Evolutionary conservation across 2,329 filamentous ascomycete species (phyloP).

Genomic region (Aspergillus aculeatus): DNA sequence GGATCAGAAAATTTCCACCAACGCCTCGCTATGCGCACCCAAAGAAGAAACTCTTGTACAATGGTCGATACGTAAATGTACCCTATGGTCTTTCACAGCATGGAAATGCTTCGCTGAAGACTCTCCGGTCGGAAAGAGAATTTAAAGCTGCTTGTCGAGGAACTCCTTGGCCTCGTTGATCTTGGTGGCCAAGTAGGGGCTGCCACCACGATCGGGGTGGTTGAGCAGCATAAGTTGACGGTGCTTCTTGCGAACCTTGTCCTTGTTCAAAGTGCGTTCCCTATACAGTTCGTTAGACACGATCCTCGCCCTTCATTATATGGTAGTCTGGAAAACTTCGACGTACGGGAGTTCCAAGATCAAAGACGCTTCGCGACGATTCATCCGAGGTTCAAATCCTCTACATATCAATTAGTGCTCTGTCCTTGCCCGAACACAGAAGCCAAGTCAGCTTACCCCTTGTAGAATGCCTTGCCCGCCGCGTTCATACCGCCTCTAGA

Average conservation of each 20-base stretch:
- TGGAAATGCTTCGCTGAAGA: background rate
- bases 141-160: conserved; percentile 67
- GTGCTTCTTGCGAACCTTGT: conserved; percentile 93
- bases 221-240: conserved; percentile 95
- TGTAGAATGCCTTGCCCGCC: conserved; percentile 91
- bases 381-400: conserved; percentile 97
- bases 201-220: conserved; percentile 95
- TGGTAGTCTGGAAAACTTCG: background rate
- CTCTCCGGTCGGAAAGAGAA: background rate
- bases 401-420: conserved; percentile 23
- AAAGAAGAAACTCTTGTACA: conserved; percentile 29
- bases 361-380: conserved; percentile 80
- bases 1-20: conserved; percentile 31
- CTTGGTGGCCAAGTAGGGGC: conserved; percentile 94
- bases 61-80: conserved; percentile 6
- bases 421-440: background rate
- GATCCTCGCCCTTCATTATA: background rate
- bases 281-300: conserved; percentile 48
- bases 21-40: conserved; percentile 45
- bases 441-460: conserved; percentile 55
- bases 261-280: conserved; percentile 82
- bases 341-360: conserved; percentile 86
- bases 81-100: conserved; percentile 1
- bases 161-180: conserved; percentile 98
- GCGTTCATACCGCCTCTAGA: conserved; percentile 68